phyloP scores from a whole-genome alignment of 108 stramenopile species.

The Skeletonema marinoi region DNA sequence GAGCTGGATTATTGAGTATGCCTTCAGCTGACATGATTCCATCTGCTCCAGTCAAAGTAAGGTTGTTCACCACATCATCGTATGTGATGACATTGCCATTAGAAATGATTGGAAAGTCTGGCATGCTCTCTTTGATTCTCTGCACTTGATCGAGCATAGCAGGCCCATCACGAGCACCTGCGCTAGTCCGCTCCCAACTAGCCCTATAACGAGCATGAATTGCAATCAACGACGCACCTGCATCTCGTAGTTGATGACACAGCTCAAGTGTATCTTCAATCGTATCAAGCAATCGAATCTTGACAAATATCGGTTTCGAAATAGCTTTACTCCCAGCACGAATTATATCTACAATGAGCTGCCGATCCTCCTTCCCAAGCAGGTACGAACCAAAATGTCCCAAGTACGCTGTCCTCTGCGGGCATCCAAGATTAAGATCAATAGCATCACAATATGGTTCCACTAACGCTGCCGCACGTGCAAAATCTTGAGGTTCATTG shows the following conservation, averaged over 20 bases:
- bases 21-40: conserved; percentile 95
- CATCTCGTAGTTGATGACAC: conserved; percentile 71
- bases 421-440: conserved; percentile 94
- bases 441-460: conserved; percentile 83
- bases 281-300: conserved; percentile 89
- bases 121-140: conserved; percentile 44
- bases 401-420: conserved; percentile 90
- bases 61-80: conserved; percentile 75
- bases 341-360: conserved; percentile 74
- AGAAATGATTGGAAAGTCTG: conserved; percentile 69
- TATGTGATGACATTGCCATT: conserved; percentile 91
- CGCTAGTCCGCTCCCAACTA: conserved; percentile 77
- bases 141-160: conserved; percentile 86
- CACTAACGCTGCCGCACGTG: conserved; percentile 60
- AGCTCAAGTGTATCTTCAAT: conserved; percentile 80
- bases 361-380: conserved; percentile 75
- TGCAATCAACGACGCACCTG: conserved; percentile 89
- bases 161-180: conserved; percentile 91
- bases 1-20: conserved; percentile 89
- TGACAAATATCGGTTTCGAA: conserved; percentile 84
- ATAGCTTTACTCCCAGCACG: conserved; percentile 59
- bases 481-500: conserved; percentile 82
- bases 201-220: conserved; percentile 90
- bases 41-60: conserved; percentile 72
- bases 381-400: conserved; percentile 93